Base-by-base conservation (phyloP, 2,329 filamentous ascomycete genomes). In the Xylariaceae sp. region DNA sequence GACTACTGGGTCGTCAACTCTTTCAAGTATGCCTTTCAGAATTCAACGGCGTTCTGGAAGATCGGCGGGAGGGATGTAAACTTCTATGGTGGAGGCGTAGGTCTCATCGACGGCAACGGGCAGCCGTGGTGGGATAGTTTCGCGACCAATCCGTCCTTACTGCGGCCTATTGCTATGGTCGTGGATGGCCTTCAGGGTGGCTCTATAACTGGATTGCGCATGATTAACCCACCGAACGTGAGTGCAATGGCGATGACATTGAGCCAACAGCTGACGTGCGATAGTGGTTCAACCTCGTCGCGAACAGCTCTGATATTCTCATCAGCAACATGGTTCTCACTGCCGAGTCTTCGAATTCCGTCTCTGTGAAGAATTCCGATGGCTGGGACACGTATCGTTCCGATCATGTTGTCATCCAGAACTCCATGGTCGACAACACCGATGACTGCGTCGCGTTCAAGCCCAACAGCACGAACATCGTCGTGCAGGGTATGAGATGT, bases 401-500 rank as follows among this genome's bases (percentile, higher is more conserved):
- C 9, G 71, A 75, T 29, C 78, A 80, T 48, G 76, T 88, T 37
- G 79, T 85, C 0, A 87, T 88, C 37, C 84, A 88, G 63, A 81
- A 88, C 65, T 86, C 81, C 0, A 69, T 79, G 30, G 79, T 84
- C 59, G 75, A 80, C 67, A 87, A 87, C 61, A 82, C 81, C 37
- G 85, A 88, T 65, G 80, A 89, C 66, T 89, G 86, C 57, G 83
- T 89, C 9, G 84, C 84, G 0, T 88, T 89, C 76, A 89, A 89
- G 70, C 85, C 85, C 19, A 89, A 88, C 67, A 84, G 79, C 62
- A 88, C 84, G 43, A 78, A 87, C 59, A 80, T 88, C 6, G 68
- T 88, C 3, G 79, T 88, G 4, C 84, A 88, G 66, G 83, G 84
- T 58, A 71, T 89, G 3, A 71, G 74, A 56, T 89, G 86, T 70